Base-by-base conservation (phyloP, 108 stramenopile species). In the Cylindrotheca closterium region DNA sequence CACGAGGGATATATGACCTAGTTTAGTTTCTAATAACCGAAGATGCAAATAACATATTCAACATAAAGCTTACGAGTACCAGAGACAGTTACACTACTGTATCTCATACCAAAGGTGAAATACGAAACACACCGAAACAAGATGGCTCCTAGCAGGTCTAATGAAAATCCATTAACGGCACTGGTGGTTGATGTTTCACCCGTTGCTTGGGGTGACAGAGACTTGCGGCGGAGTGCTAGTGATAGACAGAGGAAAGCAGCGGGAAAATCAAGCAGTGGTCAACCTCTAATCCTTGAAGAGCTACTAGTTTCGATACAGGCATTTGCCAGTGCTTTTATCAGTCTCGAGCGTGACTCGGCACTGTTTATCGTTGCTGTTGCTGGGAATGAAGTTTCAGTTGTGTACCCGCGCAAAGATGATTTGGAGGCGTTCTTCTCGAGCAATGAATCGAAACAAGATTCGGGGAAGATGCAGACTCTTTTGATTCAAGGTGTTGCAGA, bases 171-270 rank as follows among this genome's bases (percentile, higher is more conserved):
- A 25, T 71, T 93, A 55, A 71, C 87, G 32, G 60, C 76, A 60
- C 45, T 93, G 22, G 81, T 90, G n/a, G 15, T 93, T 12, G 92
- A 93, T 60, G 79, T 84, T 30, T 71, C 86, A 29, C 89, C 92
- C 32, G 65, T 86, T 5, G 83, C 85, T 7, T 93, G 92, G 92
- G 78, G 85, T 17, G 74, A 86, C 33, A 80, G 87, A 18, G 71
- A 80, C 7, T 21, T 83, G 37, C 54, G 60, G 31, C 80, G 85
- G 25, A 61, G 66, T 0, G 76, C 79, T 29, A 68, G 58, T 29
- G 89, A 89, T 64, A 79, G 80, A 66, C 60, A 65, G 18, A 74
- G 87, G 2, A 22, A 50, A 12, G 70, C 82, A 25, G 70, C 71
- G 26, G 69, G 71, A 26, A 89, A 91, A 68, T 49, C 72, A 15